A percentile compares a stretch with the other conserved stretches of the same genome.
Evolutionary conservation across 108 stramenopile species (phyloP).

Genomic region (Stephanodiscus minutulus): DNA sequence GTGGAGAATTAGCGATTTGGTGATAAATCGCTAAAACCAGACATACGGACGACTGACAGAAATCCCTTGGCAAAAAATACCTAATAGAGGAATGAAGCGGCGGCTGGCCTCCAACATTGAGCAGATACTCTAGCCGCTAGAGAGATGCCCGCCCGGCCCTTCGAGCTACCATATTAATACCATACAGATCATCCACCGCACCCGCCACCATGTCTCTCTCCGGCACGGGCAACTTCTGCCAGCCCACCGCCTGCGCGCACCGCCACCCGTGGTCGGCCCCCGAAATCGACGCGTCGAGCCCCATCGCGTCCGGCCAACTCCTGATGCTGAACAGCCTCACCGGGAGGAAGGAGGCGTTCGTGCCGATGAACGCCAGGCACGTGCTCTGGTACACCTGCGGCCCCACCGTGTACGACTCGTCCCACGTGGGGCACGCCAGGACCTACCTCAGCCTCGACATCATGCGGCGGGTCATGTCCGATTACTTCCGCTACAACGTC

Average conservation of each 20-base stretch:
- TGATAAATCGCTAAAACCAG: too few species aligned
- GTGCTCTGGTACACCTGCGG: conserved; percentile 93
- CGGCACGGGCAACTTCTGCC: conserved; percentile 49
- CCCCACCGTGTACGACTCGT: conserved; percentile 96
- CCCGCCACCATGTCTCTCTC: conserved; percentile 51
- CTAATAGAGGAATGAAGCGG: too few species aligned
- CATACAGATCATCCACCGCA: too few species aligned
- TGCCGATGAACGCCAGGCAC: conserved; percentile 50
- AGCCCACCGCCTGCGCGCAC: conserved; percentile 23
- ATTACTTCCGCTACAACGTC: conserved; percentile 96
- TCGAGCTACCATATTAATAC: too few species aligned
- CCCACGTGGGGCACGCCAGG: conserved; percentile 98
- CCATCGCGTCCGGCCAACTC: conserved; percentile 61
- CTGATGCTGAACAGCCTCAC: conserved; percentile 68
- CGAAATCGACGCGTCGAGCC: conserved; percentile 44
- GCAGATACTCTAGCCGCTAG: too few species aligned
- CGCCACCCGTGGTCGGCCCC: conserved; percentile 65
- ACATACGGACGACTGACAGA: too few species aligned
- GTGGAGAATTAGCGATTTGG: too few species aligned
- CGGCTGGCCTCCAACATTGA: too few species aligned
- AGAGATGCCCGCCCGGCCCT: too few species aligned
- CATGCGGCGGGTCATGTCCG: conserved; percentile 93
- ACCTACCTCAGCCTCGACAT: conserved; percentile 98
- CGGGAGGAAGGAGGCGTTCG: conserved; percentile 63
- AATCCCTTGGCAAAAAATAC: too few species aligned